phyloP scores from a whole-genome alignment of 129 eudicot species.

The Lactuca saligna region DNA sequence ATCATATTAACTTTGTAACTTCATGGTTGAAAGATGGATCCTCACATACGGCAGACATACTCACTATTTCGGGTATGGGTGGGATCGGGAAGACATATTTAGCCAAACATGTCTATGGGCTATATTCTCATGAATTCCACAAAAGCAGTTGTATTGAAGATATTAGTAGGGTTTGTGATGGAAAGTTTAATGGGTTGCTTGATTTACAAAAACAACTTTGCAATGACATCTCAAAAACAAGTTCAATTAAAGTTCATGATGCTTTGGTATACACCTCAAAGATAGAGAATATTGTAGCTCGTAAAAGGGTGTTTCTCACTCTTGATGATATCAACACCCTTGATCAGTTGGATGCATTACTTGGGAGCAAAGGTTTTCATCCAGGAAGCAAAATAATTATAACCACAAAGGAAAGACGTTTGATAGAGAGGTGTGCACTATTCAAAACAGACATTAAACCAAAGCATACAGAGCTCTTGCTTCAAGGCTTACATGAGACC shows the following conservation, averaged over 20 bases:
- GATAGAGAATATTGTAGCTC: too few relatives aligned
- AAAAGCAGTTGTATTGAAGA: not conserved
- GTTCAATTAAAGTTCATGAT: not conserved
- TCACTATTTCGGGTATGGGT: too few relatives aligned
- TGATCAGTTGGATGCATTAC: too few relatives aligned
- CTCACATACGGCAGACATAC: too few relatives aligned
- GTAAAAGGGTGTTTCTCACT: too few relatives aligned
- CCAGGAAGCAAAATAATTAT: constrained; percentile 42
- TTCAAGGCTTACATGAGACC: not conserved
- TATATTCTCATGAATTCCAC: constrained; percentile 2
- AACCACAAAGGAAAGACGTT: constrained; percentile 15
- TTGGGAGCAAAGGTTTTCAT: too few relatives aligned
- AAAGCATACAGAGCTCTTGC: constrained; percentile 1
- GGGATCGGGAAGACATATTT: not conserved
- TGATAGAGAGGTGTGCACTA: constrained; percentile 2
- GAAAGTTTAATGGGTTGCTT: too few relatives aligned
- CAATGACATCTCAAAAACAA: constrained; percentile 14
- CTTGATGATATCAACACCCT: too few relatives aligned
- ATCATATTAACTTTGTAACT: not conserved
- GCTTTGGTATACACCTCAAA: not conserved
- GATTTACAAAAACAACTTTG: constrained; percentile 24
- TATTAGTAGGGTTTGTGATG: too few relatives aligned
- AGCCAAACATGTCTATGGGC: constrained; percentile 3
- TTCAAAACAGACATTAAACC: too few relatives aligned
- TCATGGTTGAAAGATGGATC: constrained; percentile 6